Evolutionary conservation across 2,329 filamentous ascomycete species (phyloP).

Genomic region (Tolypocladium ophioglossoides): DNA sequence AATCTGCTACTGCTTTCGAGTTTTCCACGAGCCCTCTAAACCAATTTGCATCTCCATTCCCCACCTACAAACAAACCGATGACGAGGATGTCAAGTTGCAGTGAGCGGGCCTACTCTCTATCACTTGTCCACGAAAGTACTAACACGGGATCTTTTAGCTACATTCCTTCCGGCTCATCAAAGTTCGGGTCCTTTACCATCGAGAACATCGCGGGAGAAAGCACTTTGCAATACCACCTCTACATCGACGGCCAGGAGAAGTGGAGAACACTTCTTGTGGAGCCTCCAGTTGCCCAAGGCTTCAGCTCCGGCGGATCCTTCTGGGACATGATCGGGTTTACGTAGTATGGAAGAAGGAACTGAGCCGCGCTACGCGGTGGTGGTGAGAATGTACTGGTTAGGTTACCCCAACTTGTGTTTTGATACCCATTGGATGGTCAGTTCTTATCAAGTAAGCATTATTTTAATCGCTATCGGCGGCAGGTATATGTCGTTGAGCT

Average conservation of each 20-base stretch:
- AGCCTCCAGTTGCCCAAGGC: slow-evolving; percentile 23
- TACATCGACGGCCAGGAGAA: slow-evolving; percentile 71
- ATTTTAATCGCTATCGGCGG: background rate
- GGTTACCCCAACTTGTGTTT: background rate
- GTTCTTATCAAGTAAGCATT: background rate
- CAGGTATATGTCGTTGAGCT: background rate
- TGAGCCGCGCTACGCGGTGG: background rate
- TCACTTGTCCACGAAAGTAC: background rate
- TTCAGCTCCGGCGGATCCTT: slow-evolving; percentile 26
- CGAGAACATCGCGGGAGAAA: slow-evolving; percentile 52
- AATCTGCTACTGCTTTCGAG: slow-evolving; percentile 64
- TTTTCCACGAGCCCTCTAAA: slow-evolving; percentile 86
- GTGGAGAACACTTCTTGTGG: slow-evolving; percentile 56
- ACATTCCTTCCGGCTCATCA: slow-evolving; percentile 73
- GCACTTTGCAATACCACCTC: slow-evolving; percentile 67
- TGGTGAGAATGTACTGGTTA: background rate
- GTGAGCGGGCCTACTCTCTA: slow-evolving; percentile 34
- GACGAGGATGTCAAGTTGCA: slow-evolving; percentile 75
- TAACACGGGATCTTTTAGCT: slow-evolving; percentile 32
- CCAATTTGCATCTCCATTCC: slow-evolving; percentile 84
- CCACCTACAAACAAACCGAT: slow-evolving; percentile 74
- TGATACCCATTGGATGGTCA: background rate
- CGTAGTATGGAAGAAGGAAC: background rate
- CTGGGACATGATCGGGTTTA: slow-evolving; percentile 31
- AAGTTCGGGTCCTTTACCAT: slow-evolving; percentile 75